Base-by-base conservation (phyloP, 2,329 filamentous ascomycete species). In the Diaporthe vexans region DNA sequence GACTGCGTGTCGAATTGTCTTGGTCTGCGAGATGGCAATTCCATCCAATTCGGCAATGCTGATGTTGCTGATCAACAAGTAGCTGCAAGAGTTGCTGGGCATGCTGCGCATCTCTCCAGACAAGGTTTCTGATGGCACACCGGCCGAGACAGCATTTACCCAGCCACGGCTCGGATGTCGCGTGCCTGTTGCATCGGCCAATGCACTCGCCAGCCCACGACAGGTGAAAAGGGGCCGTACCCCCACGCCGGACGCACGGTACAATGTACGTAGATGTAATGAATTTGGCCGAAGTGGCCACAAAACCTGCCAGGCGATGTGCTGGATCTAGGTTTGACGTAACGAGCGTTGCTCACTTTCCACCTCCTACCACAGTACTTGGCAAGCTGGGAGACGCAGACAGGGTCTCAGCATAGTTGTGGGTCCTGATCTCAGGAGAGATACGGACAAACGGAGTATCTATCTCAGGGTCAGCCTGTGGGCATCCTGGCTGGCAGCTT, bases 141-240 rank as follows among this genome's bases (percentile, higher is more conserved):
- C 6, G 37, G 37, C 3, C 37, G 37, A 40, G 37, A 40, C 37
- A 40, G 37, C 37, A 40, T 40, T 40, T 40, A 40, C 37, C 37
- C 37, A 40, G 40, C 40, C 63, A 54, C 17, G 48, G 63, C 48
- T 68, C 63, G 63, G 63, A 68, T 68, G 48, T 68, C 63, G 63
- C 63, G 63, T 54, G 63, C 63, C 17, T 8, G 33, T 68, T 37
- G 48, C 63, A 68, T 68, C 40, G 63, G 61, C 43, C 43, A 52
- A 51, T 65, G 61, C 43, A 65, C 33, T 3, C 10, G 29, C 35
- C 19, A 6, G 9, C 46, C 43, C 46, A 51, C 61, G 13, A 37
- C 43, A 67, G 43, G 61, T 37, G 33, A 54, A 68, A 68, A 8
- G 24, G 29, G 21, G 29, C 48, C 48, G 63, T 19, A 48, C 63